Evolutionary conservation across 1,139 yeast species (phyloP), one percentile per base, ranked within the genome.

Genomic region (Neolecta irregularis): DNA sequence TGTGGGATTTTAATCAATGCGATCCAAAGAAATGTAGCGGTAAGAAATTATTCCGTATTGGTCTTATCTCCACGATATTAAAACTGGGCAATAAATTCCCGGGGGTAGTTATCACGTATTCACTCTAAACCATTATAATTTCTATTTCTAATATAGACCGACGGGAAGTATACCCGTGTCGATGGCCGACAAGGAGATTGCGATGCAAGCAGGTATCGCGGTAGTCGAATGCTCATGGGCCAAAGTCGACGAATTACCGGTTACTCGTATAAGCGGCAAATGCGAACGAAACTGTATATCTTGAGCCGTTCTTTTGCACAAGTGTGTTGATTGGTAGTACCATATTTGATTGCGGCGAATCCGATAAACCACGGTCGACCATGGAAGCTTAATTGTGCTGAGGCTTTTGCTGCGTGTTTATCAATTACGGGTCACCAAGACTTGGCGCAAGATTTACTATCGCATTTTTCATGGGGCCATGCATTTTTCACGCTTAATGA

Each of bases 181-280:
- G 54, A 98, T 98, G 0, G 64, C 79, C 46, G 99, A 88, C 54
- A 52, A 58, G 28, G 80, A 71, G 37, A 64, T 80, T 13, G 93
- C 85, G 0, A 93, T 78, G 48, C 63, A 64, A 30, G 56, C 63
- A 36, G 99, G 99, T 23, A 91, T 85, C 8, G 94, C 98, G 0
- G 98, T 88, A 6, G 98, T 88, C 2, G 99, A 88, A 53, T 88
- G 96, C 56, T 83, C 95, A 1, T 88, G 99, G 99, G 98, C 98
- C 0, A 62, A 96, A 42, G 55, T 91, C 16, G 93, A 83, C 39
- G 98, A 88, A 53, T 73, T 88, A n/a, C 98, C 98, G 2, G 88
- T 88, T 55, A 61, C 65, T 44, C 80, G 78, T 51, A 85, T 88
- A 41, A 96, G 98, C 3, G 98, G 98, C 3, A 73, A 70, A 44